Evolutionary conservation across 2,329 filamentous ascomycete genomes (phyloP), one percentile per base, ranked within the genome.

Genomic region (Aspergillus chevalieri): DNA sequence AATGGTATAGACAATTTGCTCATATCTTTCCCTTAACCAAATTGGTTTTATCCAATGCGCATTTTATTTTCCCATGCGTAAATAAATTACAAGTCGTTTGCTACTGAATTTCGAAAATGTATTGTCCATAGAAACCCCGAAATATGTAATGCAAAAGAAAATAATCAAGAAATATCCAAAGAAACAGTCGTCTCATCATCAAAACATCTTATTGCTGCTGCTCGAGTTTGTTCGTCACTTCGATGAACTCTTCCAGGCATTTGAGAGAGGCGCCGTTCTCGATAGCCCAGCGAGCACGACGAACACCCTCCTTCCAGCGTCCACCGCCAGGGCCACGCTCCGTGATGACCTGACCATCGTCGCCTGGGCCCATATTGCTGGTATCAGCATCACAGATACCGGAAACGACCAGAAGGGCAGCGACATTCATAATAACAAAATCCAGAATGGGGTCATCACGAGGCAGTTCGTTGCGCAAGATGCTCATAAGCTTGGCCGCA

Each of bases 381-480:
- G 77, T 79, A 50, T 95, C 86, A 0, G 86, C 82, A 56, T 97
- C 92, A 65, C 90, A 95, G 30, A 95, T 77, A 3, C 93, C 93
- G 2, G 89, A 86, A 3, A 87, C 80, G 0, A 95, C 92, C 47
- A 98, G 80, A 46, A 98, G 74, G 1, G 90, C 89, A 0, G 92
- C 91, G 1, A 92, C 87, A 65, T 98, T 98, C 71, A 97, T 87
- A 46, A 97, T 78, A 17, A 98, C 89, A 64, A 98, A 98, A 65
- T 95, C 86, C 53, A 96, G 71, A 47, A 98, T 88, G 0, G 93
- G 89, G 59, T 95, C 83, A 58, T 95, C 82, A 9, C 79, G 79
- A 1, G 83, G 74, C 43, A 94, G 69, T 68, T 94, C 80, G 54
- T 87, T 86, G 46, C 78, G 77, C 50, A 98, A 71, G 41, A 98